Evolutionary conservation across 2,329 filamentous ascomycete genomes (phyloP).

Genomic region (Zymoseptoria brevis): DNA sequence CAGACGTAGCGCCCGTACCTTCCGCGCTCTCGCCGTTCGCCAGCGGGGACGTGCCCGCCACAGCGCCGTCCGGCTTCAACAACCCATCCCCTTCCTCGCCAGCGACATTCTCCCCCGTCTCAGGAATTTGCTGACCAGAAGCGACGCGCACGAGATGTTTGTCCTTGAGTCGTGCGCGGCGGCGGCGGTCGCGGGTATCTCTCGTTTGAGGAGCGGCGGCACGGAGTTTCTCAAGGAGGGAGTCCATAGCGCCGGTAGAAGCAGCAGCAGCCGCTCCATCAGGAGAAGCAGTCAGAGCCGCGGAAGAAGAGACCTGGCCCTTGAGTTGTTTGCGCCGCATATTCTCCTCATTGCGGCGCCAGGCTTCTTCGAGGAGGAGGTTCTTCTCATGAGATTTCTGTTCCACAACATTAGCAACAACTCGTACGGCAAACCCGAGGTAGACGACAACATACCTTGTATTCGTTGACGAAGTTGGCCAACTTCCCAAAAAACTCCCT

Average conservation of each 20-base stretch:
- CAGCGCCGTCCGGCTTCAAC: slow-evolving; percentile 20
- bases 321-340: slow-evolving; percentile 80
- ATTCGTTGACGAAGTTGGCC: slow-evolving; percentile 80
- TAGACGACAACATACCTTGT: slow-evolving; percentile 53
- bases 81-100: slow-evolving; percentile 19
- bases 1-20: slow-evolving; percentile 29
- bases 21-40: slow-evolving; percentile 16
- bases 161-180: slow-evolving; percentile 82
- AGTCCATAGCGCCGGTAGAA: slow-evolving; percentile 90
- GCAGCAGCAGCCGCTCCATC: slow-evolving; percentile 43
- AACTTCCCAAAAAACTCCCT: slow-evolving; percentile 94
- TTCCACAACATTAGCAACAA: slow-evolving; percentile 2
- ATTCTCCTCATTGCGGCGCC: slow-evolving; percentile 77
- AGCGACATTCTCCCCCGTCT: slow-evolving; percentile 37
- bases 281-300: slow-evolving; percentile 31
- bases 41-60: background rate
- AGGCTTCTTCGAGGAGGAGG: slow-evolving; percentile 68
- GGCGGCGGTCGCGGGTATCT: slow-evolving; percentile 80
- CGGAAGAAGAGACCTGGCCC: slow-evolving; percentile 47
- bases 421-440: background rate
- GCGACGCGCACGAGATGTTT: slow-evolving; percentile 82
- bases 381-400: slow-evolving; percentile 91
- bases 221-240: slow-evolving; percentile 84
- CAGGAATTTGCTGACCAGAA: slow-evolving; percentile 80
- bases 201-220: slow-evolving; percentile 83